phyloP scores from a whole-genome alignment of 139 green algal genomes.

The Bryopsis sp. region DNA sequence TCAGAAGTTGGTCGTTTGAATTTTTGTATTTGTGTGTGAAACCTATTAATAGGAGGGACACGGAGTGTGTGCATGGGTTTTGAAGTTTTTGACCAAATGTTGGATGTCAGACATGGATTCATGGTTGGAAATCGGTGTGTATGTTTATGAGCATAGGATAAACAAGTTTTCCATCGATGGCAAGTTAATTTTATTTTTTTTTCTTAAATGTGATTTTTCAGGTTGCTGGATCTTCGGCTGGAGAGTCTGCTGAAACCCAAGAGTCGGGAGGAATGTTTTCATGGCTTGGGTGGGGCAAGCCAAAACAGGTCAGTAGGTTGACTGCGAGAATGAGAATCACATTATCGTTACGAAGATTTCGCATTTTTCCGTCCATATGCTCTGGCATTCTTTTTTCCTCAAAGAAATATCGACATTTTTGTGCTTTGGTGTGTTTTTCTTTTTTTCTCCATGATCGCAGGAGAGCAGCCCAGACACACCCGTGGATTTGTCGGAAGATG shows the following conservation, averaged over 20 bases:
- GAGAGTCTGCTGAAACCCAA: too few species aligned
- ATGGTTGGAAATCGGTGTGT: neutral
- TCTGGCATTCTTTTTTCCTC: neutral
- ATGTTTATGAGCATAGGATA: too few species aligned
- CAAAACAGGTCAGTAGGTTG: too few species aligned
- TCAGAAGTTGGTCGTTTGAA: neutral
- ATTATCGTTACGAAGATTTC: neutral
- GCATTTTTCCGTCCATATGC: neutral
- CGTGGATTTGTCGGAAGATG: slow-evolving; percentile 29
- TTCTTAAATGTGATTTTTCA: too few species aligned
- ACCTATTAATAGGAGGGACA: neutral
- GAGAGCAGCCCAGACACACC: slow-evolving; percentile 15
- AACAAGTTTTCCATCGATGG: too few species aligned
- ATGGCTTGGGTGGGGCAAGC: too few species aligned
- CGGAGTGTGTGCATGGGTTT: neutral
- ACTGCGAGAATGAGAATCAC: neutral
- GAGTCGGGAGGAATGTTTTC: too few species aligned
- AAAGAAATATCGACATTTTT: neutral
- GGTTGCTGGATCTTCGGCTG: too few species aligned
- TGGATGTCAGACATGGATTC: neutral
- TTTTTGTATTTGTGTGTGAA: neutral
- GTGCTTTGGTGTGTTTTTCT: neutral
- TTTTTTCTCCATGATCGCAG: neutral
- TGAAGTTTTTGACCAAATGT: neutral
- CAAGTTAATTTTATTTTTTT: too few species aligned